These are phyloP conservation scores for Cutaneotrichosporon dermatis DNA, from an alignment of 1,284 basidiomycete genomes.

Conservation along the genomic window DNA sequence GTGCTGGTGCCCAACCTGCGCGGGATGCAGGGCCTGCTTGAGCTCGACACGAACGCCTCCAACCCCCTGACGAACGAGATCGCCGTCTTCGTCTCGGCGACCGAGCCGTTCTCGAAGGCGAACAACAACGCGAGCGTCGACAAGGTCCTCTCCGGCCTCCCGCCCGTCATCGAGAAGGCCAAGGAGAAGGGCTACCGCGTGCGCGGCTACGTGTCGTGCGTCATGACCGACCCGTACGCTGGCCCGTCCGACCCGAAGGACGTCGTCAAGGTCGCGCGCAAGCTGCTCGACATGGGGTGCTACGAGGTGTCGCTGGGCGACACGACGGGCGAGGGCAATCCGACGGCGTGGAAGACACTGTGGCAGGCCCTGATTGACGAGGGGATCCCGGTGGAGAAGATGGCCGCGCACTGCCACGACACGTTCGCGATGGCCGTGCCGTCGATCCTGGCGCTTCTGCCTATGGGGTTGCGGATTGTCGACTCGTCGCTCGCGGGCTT, in stretches of 20 bases:
- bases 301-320: conserved; percentile 91
- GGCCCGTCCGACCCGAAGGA: conserved; percentile 65
- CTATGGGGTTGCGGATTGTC: conserved; percentile 53
- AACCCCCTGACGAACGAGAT: conserved; percentile 66
- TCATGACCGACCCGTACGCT: conserved; percentile 79
- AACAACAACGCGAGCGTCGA: conserved; percentile 76
- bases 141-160: conserved; percentile 65
- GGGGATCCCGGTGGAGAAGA: conserved; percentile 53
- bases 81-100: conserved; percentile 82
- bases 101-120: conserved; percentile 73
- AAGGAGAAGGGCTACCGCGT: conserved; percentile 59
- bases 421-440: conserved; percentile 74
- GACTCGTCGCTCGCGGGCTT: conserved; percentile 72
- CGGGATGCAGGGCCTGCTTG: conserved; percentile 65
- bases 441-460: conserved; percentile 51
- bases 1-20: conserved; percentile 82
- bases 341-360: conserved; percentile 62
- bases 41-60: conserved; percentile 34
- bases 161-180: conserved; percentile 62
- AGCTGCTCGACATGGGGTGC: conserved; percentile 81
- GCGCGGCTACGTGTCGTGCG: conserved; percentile 76
- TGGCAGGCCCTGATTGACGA: conserved; percentile 63
- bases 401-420: conserved; percentile 81
- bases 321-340: conserved; percentile 83
- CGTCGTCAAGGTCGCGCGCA: conserved; percentile 67